phyloP scores from a whole-genome alignment of 257 asterid species.

The Verbena officinalis region DNA sequence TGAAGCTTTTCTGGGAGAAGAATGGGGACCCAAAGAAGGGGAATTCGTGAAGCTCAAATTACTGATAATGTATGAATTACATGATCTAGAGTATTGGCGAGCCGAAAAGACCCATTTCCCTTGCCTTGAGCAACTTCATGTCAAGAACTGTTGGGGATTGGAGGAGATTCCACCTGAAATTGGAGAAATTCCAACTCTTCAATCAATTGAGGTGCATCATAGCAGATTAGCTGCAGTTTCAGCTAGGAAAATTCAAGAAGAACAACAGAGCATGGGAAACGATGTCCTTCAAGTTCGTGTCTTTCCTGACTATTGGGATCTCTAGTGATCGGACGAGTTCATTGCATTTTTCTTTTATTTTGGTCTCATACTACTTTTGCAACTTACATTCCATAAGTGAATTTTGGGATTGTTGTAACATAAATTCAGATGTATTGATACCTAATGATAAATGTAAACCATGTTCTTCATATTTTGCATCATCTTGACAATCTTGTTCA shows the following conservation, averaged over 20 bases:
- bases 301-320: not conserved
- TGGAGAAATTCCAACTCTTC: not conserved
- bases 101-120: not conserved
- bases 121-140: not conserved
- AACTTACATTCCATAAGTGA: too few relatives aligned
- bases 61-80: not conserved
- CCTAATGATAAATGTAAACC: not conserved
- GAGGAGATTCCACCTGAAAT: not conserved
- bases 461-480: not conserved
- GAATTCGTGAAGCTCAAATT: not conserved
- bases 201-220: not conserved
- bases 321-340: too few relatives aligned
- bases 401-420: too few relatives aligned
- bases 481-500: constrained; percentile 1
- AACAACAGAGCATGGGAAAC: not conserved
- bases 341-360: too few relatives aligned
- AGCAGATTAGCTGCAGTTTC: not conserved
- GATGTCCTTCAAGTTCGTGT: not conserved
- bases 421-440: not conserved
- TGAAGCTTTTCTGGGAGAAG: not conserved
- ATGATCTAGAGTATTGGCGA: not conserved
- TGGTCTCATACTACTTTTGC: too few relatives aligned
- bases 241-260: not conserved
- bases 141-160: not conserved
- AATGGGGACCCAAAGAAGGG: not conserved